phyloP scores from a whole-genome alignment of 441 rosid species.

The Pelargonium citronellum region DNA sequence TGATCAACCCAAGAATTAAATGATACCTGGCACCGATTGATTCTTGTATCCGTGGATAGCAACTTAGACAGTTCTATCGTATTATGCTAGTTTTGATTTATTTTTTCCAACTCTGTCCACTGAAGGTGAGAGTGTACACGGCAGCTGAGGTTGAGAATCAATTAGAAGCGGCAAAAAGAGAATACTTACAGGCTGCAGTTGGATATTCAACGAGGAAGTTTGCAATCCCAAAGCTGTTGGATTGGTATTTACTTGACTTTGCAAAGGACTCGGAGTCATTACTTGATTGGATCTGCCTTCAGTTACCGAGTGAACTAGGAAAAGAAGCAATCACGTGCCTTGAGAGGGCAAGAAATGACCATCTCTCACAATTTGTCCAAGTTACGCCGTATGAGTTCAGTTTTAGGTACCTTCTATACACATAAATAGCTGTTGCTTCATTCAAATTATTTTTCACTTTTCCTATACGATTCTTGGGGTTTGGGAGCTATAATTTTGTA shows the following conservation, averaged over 20 bases:
- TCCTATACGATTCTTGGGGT: constrained; percentile 1
- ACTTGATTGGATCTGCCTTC: constrained; percentile 83
- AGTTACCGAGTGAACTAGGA: constrained; percentile 63
- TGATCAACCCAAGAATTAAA: constrained; percentile 4
- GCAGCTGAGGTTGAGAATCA: constrained; percentile 58
- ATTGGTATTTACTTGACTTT: constrained; percentile 80
- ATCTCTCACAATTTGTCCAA: constrained; percentile 45
- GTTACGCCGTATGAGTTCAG: constrained; percentile 62
- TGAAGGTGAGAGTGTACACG: constrained; percentile 70
- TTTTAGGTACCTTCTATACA: constrained; percentile 63
- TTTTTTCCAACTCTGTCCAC: constrained; percentile 11
- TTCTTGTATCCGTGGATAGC: background rate
- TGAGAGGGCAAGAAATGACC: constrained; percentile 43
- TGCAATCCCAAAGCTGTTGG: constrained; percentile 63
- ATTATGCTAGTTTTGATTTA: no score
- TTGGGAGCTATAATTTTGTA: background rate
- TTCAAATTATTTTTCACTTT: constrained; percentile 16
- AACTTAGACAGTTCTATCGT: no score
- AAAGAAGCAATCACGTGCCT: constrained; percentile 65
- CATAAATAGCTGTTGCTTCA: constrained; percentile 21
- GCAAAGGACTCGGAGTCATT: constrained; percentile 75
- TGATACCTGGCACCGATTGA: background rate
- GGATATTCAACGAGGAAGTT: constrained; percentile 49
- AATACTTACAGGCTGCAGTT: constrained; percentile 75
- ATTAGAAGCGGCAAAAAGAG: constrained; percentile 63